phyloP scores from a whole-genome alignment of 345 rosid species.

The Cardamine chenopodiifolia region DNA sequence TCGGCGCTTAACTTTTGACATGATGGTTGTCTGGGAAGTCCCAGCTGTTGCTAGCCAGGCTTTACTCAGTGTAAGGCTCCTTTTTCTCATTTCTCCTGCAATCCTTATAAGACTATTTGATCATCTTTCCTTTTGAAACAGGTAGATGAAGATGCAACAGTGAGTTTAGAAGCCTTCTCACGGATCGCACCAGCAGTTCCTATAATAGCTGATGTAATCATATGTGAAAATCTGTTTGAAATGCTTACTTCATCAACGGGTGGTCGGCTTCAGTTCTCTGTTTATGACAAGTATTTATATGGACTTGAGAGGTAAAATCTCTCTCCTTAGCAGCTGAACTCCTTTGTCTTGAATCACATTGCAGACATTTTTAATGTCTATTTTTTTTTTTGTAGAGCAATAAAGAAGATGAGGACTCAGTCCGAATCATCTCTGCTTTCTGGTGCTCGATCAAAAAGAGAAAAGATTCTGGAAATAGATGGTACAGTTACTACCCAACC shows the following conservation, averaged over 20 bases:
- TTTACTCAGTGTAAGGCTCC: slow-evolving; percentile 52
- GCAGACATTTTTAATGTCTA: not conserved
- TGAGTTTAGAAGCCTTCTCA: slow-evolving; percentile 85
- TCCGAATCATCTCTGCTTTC: slow-evolving; percentile 87
- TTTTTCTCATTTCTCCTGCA: slow-evolving; percentile 13
- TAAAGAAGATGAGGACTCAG: slow-evolving; percentile 79
- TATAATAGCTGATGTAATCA: slow-evolving; percentile 73
- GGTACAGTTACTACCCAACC: slow-evolving; percentile 97
- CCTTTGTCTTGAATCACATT: not conserved
- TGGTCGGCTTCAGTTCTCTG: slow-evolving; percentile 72
- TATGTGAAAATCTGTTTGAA: slow-evolving; percentile 83
- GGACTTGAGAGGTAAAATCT: slow-evolving; percentile 73
- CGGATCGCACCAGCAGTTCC: slow-evolving; percentile 93
- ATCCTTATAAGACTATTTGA: not conserved
- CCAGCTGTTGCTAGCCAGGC: slow-evolving; percentile 75
- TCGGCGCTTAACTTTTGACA: slow-evolving; percentile 78
- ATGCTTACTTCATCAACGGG: slow-evolving; percentile 67
- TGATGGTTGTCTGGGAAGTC: slow-evolving; percentile 97
- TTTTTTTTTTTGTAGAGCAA: slow-evolving; percentile 57
- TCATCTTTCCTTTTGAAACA: slow-evolving; percentile 34
- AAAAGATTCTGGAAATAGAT: slow-evolving; percentile 87
- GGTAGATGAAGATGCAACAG: slow-evolving; percentile 78
- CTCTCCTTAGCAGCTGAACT: slow-evolving; percentile 9
- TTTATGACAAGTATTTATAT: slow-evolving; percentile 76
- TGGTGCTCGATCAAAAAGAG: slow-evolving; percentile 65